Evolutionary conservation across 129 eudicot species (phyloP).

Genomic region (Flaveria trinervia): DNA sequence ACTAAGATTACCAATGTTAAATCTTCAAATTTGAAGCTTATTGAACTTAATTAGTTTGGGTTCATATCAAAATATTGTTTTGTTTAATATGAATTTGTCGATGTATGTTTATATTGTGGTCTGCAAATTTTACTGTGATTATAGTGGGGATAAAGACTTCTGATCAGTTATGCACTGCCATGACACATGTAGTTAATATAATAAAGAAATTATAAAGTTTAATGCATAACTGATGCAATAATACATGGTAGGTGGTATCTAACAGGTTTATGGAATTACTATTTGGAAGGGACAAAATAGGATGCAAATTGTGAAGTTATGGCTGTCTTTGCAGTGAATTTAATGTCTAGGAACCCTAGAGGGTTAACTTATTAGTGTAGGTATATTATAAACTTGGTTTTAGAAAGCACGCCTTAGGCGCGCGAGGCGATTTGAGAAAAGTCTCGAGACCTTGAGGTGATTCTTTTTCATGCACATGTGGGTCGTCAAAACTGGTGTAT

Average conservation of each 20-base stretch:
- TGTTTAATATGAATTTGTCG: neutral
- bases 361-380: neutral
- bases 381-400: neutral
- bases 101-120: neutral
- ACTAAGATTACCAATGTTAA: neutral
- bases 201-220: neutral
- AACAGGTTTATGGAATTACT: slow-evolving; percentile 9
- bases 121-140: neutral
- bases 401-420: no score
- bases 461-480: no score
- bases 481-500: no score
- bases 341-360: slow-evolving; percentile 14
- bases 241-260: slow-evolving; percentile 12
- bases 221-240: neutral
- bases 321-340: neutral
- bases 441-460: no score
- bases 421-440: no score
- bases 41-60: neutral
- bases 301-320: slow-evolving; percentile 13
- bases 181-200: neutral
- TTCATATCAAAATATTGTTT: neutral
- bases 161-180: no score
- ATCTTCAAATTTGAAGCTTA: neutral
- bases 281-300: slow-evolving; percentile 17
- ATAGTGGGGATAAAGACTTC: neutral